Conservation (phyloP, 2,329 filamentous ascomycete genomes). For the Aspergillus clavatus region DNA sequence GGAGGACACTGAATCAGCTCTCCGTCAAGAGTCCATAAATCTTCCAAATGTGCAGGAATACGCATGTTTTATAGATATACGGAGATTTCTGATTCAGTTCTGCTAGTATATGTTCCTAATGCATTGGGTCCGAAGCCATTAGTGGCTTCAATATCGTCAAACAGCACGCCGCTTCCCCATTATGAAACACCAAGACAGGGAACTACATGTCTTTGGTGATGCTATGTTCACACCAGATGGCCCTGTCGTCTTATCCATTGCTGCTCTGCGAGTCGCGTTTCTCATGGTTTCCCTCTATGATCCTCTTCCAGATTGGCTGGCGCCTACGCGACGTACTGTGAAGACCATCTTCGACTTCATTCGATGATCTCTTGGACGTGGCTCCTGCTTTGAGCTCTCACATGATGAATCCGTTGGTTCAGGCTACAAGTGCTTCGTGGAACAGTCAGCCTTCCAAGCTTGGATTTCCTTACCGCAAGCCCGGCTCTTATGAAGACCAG, state of each 20-base stretch:
- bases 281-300: neutral
- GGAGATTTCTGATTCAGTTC: too few relatives aligned
- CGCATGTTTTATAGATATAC: too few relatives aligned
- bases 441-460: neutral
- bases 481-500: neutral
- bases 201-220: too few relatives aligned
- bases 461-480: neutral
- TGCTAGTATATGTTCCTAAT: too few relatives aligned
- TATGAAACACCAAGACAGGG: too few relatives aligned
- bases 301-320: conserved; percentile 6
- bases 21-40: neutral
- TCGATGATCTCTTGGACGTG: conserved; percentile 7
- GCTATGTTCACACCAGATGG: neutral
- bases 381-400: conserved; percentile 4
- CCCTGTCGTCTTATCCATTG: conserved; percentile 1
- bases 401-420: conserved; percentile 7
- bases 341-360: conserved; percentile 1
- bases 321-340: conserved; percentile 5
- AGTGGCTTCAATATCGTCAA: too few relatives aligned
- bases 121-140: too few relatives aligned
- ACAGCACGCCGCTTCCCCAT: too few relatives aligned
- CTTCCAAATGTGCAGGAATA: neutral
- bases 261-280: neutral
- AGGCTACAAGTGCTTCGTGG: neutral
- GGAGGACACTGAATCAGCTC: too few relatives aligned